Evolutionary conservation across 768 basidiomycete genomes (phyloP).

Genomic region (Pilatotrama ljubarskyi): DNA sequence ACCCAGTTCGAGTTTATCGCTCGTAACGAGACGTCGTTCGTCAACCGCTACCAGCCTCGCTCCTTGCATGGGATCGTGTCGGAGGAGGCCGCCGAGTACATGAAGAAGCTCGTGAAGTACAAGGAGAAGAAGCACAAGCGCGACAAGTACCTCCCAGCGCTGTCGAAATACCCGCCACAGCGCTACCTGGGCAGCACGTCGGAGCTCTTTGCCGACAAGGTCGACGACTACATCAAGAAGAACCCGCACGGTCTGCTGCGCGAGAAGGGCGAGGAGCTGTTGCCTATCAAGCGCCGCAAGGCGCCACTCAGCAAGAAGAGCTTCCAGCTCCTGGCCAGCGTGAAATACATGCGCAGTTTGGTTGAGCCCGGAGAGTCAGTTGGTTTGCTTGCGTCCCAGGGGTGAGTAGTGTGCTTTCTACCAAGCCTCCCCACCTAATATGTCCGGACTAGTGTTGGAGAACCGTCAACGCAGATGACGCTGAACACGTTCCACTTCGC

Average conservation of each 20-base stretch:
- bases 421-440: not conserved
- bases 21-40: slow-evolving; percentile 77
- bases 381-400: slow-evolving; percentile 93
- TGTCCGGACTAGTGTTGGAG: slow-evolving; percentile 70
- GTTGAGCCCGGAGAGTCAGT: slow-evolving; percentile 99
- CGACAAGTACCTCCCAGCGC: slow-evolving; percentile 64
- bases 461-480: slow-evolving; percentile 99
- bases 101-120: slow-evolving; percentile 88
- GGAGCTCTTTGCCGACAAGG: slow-evolving; percentile 81
- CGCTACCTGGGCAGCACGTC: slow-evolving; percentile 88
- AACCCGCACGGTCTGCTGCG: slow-evolving; percentile 62
- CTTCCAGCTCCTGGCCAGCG: slow-evolving; percentile 84
- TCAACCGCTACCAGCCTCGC: slow-evolving; percentile 67
- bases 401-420: slow-evolving; percentile 52
- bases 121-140: slow-evolving; percentile 49
- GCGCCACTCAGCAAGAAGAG: slow-evolving; percentile 48
- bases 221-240: slow-evolving; percentile 75
- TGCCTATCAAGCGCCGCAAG: slow-evolving; percentile 46
- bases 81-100: slow-evolving; percentile 67
- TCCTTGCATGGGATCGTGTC: slow-evolving; percentile 56
- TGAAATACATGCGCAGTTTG: slow-evolving; percentile 90
- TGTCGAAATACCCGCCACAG: slow-evolving; percentile 77
- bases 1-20: slow-evolving; percentile 93
- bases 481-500: slow-evolving; percentile 99
- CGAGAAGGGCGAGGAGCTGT: slow-evolving; percentile 41